Evolutionary conservation across 2,329 filamentous ascomycete species (phyloP), one percentile per base, ranked within the genome.

Genomic region (Penicillium corylophilum): DNA sequence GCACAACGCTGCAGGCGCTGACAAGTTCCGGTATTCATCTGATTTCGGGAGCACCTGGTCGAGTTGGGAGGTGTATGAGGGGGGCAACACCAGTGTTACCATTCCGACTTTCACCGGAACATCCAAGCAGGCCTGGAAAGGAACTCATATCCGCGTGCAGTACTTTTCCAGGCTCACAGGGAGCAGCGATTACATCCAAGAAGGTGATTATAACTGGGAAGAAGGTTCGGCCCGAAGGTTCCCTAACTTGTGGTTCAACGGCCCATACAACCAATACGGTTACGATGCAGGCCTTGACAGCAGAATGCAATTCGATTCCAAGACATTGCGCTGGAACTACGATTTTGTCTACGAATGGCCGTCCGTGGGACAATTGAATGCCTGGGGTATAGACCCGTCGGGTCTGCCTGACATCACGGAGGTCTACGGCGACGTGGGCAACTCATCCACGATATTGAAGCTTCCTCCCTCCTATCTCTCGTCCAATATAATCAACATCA

Each of bases 361-460:
- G 1, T 78, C 79, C 3, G 70, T 78, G 42, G 78, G 82, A 48
- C 83, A 86, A 62, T 70, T 86, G 53, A 87, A 86, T 56, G 76
- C 84, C 8, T 87, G 84, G 84, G 84, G 84, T 43, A 81, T 86
- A 64, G 84, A 86, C 59, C 77, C 79, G 0, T 79, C 85, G 64
- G 82, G 83, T 29, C 69, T 80, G 57, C 83, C 84, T 0, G 84
- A 87, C 66, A 75, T 82, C 52, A 78, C 77, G 2, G 77, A 74
- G 53, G 78, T 84, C 4, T 79, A 78, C 52, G 84, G 84, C 22
- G 84, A 87, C 64, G 75, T 83, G n/a, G 81, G 86, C 60, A 72
- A 72, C 26, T 83, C 86, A 61, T 74, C 74, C 9, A 73, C 86
- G 7, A 70, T 86, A 24, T 84, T 87, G 63, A 79, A 82, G 29